Base-by-base conservation (phyloP, 805 yeast genomes). In the Saccharomycopsis schoenii region DNA sequence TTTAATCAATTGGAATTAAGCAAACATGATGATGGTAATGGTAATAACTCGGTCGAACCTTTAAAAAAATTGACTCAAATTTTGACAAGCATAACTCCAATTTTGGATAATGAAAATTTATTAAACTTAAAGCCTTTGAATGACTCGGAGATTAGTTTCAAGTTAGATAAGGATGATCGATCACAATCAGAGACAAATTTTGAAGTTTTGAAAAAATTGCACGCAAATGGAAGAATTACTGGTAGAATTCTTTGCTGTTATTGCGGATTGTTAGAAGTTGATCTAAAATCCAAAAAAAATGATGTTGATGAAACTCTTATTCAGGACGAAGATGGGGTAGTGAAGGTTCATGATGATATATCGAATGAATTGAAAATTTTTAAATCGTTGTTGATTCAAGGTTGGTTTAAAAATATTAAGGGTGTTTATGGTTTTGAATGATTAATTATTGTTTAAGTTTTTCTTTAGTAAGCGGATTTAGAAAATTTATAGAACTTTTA, bases 221-320 rank as follows among this genome's bases (percentile, higher is more conserved):
- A 70, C 3, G 65, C 69, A 50, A 63, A 68, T 1, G 68, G 68
- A 17, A 62, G 63, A 10, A 68, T 75, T 8, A 74, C 77, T 2
- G 75, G 74, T 5, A 67, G 76, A 51, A 72, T 72, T 10, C 61
- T 73, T 5, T 72, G 76, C 63, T 68, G 71, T 15, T 59, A 74
- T 47, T 75, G 77, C 65, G 74, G 69, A 1, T 60, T 60, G n/a
- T 68, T 69, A 51, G 77, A 47, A 47, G 52, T 47, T 12, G 34
- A 75, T 57, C 63, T 65, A 40, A 60, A 55, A 19, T 52, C 63
- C 51, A 63, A 69, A 57, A 41, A 41, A 9, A 61, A 58, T 19
- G 56, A 55, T 24, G 34, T 52, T 10, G 19, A 41, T 6, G 54
- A 57, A 25, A 55, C 55, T n/a, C n/a, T 42, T n/a, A 60, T 55